Evolutionary conservation across 257 asterid genomes (phyloP), one percentile per base, ranked within the genome.

Genomic region (Marsdenia floribunda): DNA sequence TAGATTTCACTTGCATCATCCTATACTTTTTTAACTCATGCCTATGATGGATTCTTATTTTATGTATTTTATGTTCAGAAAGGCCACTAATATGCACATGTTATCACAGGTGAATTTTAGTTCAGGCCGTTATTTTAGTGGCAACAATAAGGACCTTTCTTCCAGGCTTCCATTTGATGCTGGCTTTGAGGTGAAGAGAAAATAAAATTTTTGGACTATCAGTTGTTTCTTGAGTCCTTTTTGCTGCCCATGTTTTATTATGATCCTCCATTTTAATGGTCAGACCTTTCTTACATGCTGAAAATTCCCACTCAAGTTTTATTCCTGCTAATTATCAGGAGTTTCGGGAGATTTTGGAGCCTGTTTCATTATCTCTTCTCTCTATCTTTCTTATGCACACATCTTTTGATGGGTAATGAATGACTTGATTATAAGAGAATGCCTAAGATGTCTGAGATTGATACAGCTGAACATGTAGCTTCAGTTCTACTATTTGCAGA

Each of bases 131-230:
- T 94, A 94, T 74, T 92, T 92, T 83, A 84, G 90, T 68, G 93
- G 94, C 70, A 86, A 86, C 77, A 86, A 57, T 69, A 79, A 85
- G 73, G 96, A 89, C 68, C 29, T 86, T 76, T 78, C 81, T 58
- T 89, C 97, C 53, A 85, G 73, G 78, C 99, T 92, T 73, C 99
- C 99, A 38, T 90, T 90, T 77, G 97, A 92, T 90, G 97, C 96
- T 84, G 97, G 99, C 24, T 92, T 94, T 44, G 99, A 94, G 97
- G 97, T 94, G 47, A 44, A 84, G 40, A 19, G 29, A 66, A 19
- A 38, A 18, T 44, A 58, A 65, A 72, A 69, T 33, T 68, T 64
- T 53, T 50, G 65, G 80, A 60, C 53, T 70, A n/a, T 63, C 15
- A 29, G 24, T 64, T 24, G 46, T 26, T 26, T 33, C 22, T 33